phyloP scores from a whole-genome alignment of 176 grass and related monocot species.

The Eleusine coracana region DNA sequence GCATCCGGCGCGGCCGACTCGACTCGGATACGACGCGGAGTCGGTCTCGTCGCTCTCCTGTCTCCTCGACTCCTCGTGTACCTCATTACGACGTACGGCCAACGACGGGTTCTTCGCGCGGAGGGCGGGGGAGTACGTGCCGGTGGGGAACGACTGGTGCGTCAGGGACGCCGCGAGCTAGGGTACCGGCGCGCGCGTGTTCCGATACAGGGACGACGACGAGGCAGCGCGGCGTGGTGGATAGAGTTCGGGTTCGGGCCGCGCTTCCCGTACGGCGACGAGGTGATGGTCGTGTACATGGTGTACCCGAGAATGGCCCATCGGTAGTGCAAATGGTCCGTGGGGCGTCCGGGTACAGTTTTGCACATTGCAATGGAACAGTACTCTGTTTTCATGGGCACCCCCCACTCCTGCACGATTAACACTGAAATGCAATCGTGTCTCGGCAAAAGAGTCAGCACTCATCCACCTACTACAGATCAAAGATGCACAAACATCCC shows the following conservation, averaged over 20 bases:
- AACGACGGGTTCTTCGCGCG: slow-evolving; percentile 33
- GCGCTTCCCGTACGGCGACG: slow-evolving; percentile 15
- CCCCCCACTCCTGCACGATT: background rate
- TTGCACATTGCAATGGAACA: background rate
- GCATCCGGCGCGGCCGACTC: no score
- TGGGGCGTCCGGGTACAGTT: background rate
- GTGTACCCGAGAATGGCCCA: slow-evolving; percentile 28
- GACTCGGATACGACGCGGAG: no score
- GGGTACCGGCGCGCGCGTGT: slow-evolving; percentile 29
- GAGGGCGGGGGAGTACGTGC: slow-evolving; percentile 38
- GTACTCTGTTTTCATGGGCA: background rate
- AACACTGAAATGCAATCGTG: background rate
- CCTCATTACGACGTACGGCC: no score
- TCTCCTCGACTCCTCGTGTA: no score
- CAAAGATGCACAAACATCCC: background rate
- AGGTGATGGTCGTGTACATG: slow-evolving; percentile 32
- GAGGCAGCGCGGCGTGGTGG: slow-evolving; percentile 29
- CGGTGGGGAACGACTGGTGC: background rate
- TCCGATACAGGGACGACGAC: slow-evolving; percentile 27
- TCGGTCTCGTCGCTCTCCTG: no score
- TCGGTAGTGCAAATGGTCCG: background rate
- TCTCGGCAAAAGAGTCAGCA: background rate
- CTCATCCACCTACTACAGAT: background rate
- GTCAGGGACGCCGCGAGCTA: background rate
- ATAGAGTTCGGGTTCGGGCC: slow-evolving; percentile 42